A percentile compares a stretch with the other conserved stretches of the same genome.
phyloP scores from a whole-genome alignment of 2,329 filamentous ascomycete genomes.

The Cercospora sojina region DNA sequence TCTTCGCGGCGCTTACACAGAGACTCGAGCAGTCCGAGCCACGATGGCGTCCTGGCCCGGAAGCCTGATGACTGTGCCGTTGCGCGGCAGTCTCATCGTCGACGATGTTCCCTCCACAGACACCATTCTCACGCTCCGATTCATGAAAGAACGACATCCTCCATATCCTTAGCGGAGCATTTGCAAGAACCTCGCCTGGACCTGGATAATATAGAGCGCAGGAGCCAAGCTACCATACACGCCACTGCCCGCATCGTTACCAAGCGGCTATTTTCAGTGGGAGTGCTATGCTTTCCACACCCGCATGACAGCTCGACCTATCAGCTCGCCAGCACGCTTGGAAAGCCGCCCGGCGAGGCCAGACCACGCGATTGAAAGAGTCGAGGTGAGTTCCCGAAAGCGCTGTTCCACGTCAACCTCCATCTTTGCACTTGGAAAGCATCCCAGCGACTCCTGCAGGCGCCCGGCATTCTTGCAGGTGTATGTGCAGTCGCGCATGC shows the following conservation, averaged over 20 bases:
- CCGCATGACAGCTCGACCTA: slow-evolving; percentile 21
- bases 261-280: slow-evolving; percentile 25
- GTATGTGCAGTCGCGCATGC: slow-evolving; percentile 9
- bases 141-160: neutral
- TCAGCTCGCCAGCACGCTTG: slow-evolving; percentile 19
- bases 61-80: slow-evolving; percentile 14
- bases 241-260: slow-evolving; percentile 5
- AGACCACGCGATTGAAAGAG: slow-evolving; percentile 18
- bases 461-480: slow-evolving; percentile 21
- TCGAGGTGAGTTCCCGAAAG: slow-evolving; percentile 25
- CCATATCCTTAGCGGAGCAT: neutral
- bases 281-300: slow-evolving; percentile 13
- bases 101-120: neutral
- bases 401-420: slow-evolving; percentile 8
- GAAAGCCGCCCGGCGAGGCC: neutral
- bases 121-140: too few relatives aligned
- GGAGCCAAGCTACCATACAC: slow-evolving; percentile 1
- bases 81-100: neutral
- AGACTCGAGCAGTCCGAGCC: neutral
- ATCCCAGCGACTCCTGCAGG: slow-evolving; percentile 18
- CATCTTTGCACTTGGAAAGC: slow-evolving; percentile 6
- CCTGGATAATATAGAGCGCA: neutral
- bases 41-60: slow-evolving; percentile 9
- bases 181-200: neutral
- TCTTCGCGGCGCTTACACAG: slow-evolving; percentile 18